Percentiles rank a stretch among this genome's conserved stretches.
Conservation (phyloP, 106 monocot species). For the Dendrobium huoshanense region DNA sequence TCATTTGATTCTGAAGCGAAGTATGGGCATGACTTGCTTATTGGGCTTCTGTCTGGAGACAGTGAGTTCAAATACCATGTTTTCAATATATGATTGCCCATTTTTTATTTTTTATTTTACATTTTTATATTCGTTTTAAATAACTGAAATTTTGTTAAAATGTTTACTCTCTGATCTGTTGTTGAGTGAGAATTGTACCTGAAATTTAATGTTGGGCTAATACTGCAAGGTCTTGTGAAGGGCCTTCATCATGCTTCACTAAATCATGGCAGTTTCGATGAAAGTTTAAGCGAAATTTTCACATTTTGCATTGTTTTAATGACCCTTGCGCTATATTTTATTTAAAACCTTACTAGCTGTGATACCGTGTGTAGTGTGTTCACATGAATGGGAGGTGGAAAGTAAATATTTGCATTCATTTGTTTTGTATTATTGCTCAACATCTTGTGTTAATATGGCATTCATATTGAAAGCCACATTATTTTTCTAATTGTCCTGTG, state of each 20-base stretch:
- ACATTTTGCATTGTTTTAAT: too few relatives aligned
- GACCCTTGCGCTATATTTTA: background rate
- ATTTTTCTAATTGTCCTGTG: background rate
- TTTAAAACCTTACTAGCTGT: background rate
- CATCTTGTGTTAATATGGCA: background rate
- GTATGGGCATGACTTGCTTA: slow-evolving; percentile 95
- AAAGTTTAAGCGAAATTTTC: too few relatives aligned
- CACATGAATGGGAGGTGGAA: background rate
- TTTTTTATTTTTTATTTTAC: background rate
- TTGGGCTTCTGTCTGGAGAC: slow-evolving; percentile 87
- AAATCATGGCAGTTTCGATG: too few relatives aligned
- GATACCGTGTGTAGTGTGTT: background rate
- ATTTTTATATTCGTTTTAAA: too few relatives aligned
- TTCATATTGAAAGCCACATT: background rate
- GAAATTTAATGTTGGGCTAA: too few relatives aligned
- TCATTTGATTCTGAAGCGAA: slow-evolving; percentile 85
- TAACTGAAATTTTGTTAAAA: background rate
- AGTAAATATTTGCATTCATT: slow-evolving; percentile 1
- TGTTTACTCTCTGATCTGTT: too few relatives aligned
- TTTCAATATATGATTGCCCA: background rate
- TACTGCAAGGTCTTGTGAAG: too few relatives aligned
- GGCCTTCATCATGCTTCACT: too few relatives aligned
- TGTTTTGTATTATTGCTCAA: background rate
- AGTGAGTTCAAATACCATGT: slow-evolving; percentile 31
- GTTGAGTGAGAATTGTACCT: too few relatives aligned